Base-by-base conservation (phyloP, 306 rosid genomes). In the Delonix regia region DNA sequence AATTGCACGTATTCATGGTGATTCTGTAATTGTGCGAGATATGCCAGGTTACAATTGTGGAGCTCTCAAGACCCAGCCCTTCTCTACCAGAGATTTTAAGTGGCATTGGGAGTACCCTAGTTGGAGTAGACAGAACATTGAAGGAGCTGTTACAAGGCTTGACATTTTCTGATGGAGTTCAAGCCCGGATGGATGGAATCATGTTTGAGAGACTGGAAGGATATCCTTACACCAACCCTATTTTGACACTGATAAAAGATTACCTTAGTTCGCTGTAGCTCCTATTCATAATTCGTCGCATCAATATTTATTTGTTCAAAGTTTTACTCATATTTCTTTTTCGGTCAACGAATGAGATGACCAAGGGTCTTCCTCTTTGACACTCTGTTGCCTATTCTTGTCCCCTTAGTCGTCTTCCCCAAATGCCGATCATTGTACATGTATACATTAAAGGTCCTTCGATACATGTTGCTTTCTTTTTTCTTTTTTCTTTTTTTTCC, bases 161-260 rank as follows among this genome's bases (percentile, higher is more conserved):
- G 78, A 78, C 92, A 19, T 78, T 89, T 72, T 83, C 91, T 1
- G 90, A 84, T 8, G 97, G 92, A 56, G 95, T 94, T 81, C 98
- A 94, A 82, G 97, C 97, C 45, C 86, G 97, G 57, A 89, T 92
- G 92, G 98, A 94, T 4, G 98, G 98, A 60, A 90, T 94, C 82
- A 67, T 94, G 90, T 89, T 92, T 81, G 88, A 87, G 83, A 88
- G 87, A 69, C 76, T 92, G 80, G 98, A 94, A 74, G 98, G 89
- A 80, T 57, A 86, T 85, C 82, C 92, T 67, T 71, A 73, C 78
- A 77, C 82, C 48, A 94, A 92, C 71, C 93, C 94, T 71, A 79
- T 92, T 24, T 83, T 89, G 49, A 36, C 80, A 70, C 71, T 94
- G 83, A 79, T 92, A 8, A 89, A 89, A 81, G 96, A 94, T 84